Evolutionary conservation across 257 asterid species (phyloP).

Genomic region (Verbascum thapsus): DNA sequence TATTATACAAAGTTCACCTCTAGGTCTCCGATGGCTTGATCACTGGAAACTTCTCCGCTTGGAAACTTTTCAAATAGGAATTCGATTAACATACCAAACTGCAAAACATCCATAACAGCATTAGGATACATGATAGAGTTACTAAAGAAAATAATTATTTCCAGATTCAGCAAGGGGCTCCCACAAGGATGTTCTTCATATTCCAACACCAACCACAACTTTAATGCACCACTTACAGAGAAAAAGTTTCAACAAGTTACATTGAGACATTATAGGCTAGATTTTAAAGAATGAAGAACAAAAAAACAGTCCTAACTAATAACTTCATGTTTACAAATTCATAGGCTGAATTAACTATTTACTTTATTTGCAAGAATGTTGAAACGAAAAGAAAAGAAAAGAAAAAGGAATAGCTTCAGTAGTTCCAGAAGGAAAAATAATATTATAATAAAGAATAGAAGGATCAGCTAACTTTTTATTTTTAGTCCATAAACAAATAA

Average conservation of each 20-base stretch:
- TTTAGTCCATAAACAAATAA: neutral
- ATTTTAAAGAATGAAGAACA: too few relatives aligned
- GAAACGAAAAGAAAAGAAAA: constrained; percentile 3
- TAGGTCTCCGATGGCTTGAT: constrained; percentile 86
- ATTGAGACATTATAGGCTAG: too few relatives aligned
- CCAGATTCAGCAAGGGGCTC: neutral
- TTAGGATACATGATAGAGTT: constrained; percentile 27
- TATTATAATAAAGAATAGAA: constrained; percentile 1
- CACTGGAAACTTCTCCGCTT: constrained; percentile 56
- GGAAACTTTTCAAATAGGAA: constrained; percentile 73
- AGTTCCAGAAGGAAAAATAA: neutral
- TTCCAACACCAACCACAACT: neutral
- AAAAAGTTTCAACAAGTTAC: too few relatives aligned
- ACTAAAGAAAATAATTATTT: constrained; percentile 14
- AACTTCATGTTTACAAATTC: too few relatives aligned
- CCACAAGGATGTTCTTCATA: constrained; percentile 14
- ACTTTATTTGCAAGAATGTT: constrained; percentile 13
- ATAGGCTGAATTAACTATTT: neutral
- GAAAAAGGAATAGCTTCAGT: constrained; percentile 3
- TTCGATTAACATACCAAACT: constrained; percentile 96
- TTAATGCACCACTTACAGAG: too few relatives aligned
- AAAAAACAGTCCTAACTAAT: too few relatives aligned
- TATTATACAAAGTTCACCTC: constrained; percentile 55
- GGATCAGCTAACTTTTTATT: neutral
- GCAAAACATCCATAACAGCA: constrained; percentile 37